phyloP scores from a whole-genome alignment of 2,329 filamentous ascomycete genomes.

The Colletotrichum falcatum region DNA sequence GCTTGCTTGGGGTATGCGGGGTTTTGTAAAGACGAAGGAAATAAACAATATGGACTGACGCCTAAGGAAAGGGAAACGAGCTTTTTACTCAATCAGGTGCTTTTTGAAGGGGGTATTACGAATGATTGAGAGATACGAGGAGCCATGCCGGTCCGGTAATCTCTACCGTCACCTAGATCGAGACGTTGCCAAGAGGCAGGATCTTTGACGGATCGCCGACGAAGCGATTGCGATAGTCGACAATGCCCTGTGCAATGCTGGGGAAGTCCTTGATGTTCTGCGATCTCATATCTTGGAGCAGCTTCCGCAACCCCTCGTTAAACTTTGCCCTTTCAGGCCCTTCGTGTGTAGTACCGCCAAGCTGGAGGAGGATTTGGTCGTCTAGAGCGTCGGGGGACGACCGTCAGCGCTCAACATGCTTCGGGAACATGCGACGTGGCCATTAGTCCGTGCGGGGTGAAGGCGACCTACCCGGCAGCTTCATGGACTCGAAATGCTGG shows the following conservation, averaged over 20 bases:
- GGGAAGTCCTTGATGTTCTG: slow-evolving; percentile 74
- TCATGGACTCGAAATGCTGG: slow-evolving; percentile 84
- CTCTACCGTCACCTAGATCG: slow-evolving; percentile 46
- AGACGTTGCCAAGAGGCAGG: slow-evolving; percentile 66
- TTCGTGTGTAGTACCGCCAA: slow-evolving; percentile 74
- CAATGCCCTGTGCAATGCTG: slow-evolving; percentile 74
- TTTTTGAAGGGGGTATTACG: slow-evolving; percentile 15
- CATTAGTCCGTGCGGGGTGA: slow-evolving; percentile 34
- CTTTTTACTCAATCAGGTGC: slow-evolving; percentile 17
- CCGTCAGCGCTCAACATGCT: slow-evolving; percentile 59
- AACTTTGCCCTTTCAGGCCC: slow-evolving; percentile 72
- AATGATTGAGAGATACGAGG: slow-evolving; percentile 7
- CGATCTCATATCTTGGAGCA: slow-evolving; percentile 70
- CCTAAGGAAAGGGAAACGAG: slow-evolving; percentile 18
- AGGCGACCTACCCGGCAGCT: slow-evolving; percentile 77
- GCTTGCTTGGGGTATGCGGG: slow-evolving; percentile 5
- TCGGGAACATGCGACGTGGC: slow-evolving; percentile 50
- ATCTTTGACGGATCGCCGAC: slow-evolving; percentile 73
- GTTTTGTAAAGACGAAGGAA: slow-evolving; percentile 38
- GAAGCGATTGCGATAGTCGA: slow-evolving; percentile 74
- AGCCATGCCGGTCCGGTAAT: slow-evolving; percentile 3
- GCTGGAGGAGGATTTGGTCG: slow-evolving; percentile 78
- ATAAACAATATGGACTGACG: slow-evolving; percentile 30
- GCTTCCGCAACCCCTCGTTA: slow-evolving; percentile 69
- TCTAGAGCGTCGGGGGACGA: slow-evolving; percentile 63